These are phyloP conservation scores for Solanum tarijense DNA, from an alignment of 257 asterid species.

Conservation along the genomic window DNA sequence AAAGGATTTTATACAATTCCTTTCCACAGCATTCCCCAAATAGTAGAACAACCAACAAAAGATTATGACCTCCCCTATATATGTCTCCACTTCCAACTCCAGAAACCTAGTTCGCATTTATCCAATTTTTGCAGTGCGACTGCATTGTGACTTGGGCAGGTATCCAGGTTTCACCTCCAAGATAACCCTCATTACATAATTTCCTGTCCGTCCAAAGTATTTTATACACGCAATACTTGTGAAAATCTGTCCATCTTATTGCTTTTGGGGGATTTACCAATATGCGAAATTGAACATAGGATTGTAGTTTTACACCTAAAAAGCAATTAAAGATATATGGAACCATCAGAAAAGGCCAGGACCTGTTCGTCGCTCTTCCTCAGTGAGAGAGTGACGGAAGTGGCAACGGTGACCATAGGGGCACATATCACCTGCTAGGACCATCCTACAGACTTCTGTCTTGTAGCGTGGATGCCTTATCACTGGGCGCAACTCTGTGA, in stretches of 20 bases:
- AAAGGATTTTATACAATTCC: not conserved
- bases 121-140: not conserved
- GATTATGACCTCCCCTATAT: not conserved
- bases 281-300: not conserved
- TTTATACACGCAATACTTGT: not conserved
- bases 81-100: not conserved
- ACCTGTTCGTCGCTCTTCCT: constrained; percentile 35
- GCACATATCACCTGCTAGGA: constrained; percentile 58
- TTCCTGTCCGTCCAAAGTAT: not conserved
- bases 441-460: constrained; percentile 73
- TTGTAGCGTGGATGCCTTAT: constrained; percentile 84
- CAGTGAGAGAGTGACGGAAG: constrained; percentile 73
- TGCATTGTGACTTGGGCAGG: not conserved
- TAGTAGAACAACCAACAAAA: not conserved
- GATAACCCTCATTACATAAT: not conserved
- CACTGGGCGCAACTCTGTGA: constrained; percentile 67
- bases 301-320: not conserved
- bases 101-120: not conserved
- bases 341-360: not conserved
- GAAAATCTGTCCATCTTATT: not conserved
- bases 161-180: not conserved
- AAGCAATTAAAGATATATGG: not conserved
- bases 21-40: not conserved
- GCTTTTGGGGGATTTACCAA: not conserved
- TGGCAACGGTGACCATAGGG: constrained; percentile 88